A percentile compares a stretch with the other conserved stretches of the same genome.
These are phyloP conservation scores for Solanum peruvianum DNA, from an alignment of 257 asterid species.

Conservation along the genomic window DNA sequence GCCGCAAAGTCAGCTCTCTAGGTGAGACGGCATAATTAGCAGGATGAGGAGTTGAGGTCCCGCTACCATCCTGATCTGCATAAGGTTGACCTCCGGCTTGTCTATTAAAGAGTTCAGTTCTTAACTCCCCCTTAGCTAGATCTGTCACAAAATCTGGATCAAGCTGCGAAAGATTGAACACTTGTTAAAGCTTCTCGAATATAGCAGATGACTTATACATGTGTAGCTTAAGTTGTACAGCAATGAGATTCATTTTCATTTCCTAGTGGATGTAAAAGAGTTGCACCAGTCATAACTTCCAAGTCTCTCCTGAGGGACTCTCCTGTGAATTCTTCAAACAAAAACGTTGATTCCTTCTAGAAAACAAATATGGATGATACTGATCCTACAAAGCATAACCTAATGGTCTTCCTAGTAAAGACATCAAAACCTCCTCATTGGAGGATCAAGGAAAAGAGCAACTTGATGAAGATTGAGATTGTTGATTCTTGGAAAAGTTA, in stretches of 20 bases:
- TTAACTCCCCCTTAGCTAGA: constrained; percentile 36
- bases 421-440: neutral
- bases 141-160: constrained; percentile 38
- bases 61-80: constrained; percentile 37
- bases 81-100: constrained; percentile 10
- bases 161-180: constrained; percentile 33
- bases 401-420: neutral
- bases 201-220: neutral
- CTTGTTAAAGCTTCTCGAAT: neutral
- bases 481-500: neutral
- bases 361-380: neutral
- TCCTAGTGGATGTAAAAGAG: neutral
- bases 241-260: neutral
- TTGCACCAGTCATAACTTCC: neutral
- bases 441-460: neutral
- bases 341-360: neutral
- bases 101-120: constrained; percentile 25
- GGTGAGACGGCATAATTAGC: constrained; percentile 65
- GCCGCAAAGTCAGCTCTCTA: constrained; percentile 59
- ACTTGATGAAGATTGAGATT: neutral
- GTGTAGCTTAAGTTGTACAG: neutral
- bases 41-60: constrained; percentile 39
- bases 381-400: neutral
- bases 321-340: neutral
- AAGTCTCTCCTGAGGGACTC: neutral